Evolutionary conservation across 1,284 basidiomycete species (phyloP).

Genomic region (Agroathelia rolfsii): DNA sequence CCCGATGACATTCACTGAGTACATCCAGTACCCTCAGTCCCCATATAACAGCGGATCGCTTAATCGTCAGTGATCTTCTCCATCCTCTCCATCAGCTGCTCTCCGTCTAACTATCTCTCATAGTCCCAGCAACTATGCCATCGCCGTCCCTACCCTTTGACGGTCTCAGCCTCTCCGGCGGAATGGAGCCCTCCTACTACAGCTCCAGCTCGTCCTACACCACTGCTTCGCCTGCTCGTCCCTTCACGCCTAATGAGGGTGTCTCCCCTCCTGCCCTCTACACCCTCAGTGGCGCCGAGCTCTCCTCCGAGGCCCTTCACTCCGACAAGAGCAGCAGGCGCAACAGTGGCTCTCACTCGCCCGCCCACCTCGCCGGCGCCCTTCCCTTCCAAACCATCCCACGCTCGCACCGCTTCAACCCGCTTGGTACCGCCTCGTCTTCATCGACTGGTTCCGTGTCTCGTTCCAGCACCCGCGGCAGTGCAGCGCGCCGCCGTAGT

Average conservation of each 20-base stretch:
- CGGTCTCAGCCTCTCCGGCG: slow-evolving; percentile 44
- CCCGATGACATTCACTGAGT: slow-evolving; percentile 43
- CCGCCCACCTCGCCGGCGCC: slow-evolving; percentile 36
- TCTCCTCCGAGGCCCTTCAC: slow-evolving; percentile 56
- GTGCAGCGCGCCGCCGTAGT: slow-evolving; percentile 43
- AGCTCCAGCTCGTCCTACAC: slow-evolving; percentile 38
- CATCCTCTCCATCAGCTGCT: slow-evolving; percentile 7
- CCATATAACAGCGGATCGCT: slow-evolving; percentile 33
- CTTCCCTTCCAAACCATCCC: slow-evolving; percentile 50
- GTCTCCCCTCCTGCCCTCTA: slow-evolving; percentile 66
- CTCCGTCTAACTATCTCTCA: slow-evolving; percentile 12
- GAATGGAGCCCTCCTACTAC: slow-evolving; percentile 60
- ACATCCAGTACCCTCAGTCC: slow-evolving; percentile 40
- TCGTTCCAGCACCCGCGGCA: slow-evolving; percentile 21
- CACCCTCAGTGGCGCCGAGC: slow-evolving; percentile 55
- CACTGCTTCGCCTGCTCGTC: slow-evolving; percentile 47
- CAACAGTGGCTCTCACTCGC: slow-evolving; percentile 53
- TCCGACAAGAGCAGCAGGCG: slow-evolving; percentile 59
- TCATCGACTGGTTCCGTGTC: slow-evolving; percentile 30
- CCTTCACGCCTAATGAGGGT: slow-evolving; percentile 57
- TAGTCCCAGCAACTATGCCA: slow-evolving; percentile 31
- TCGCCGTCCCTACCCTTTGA: slow-evolving; percentile 50
- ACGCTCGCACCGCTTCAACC: slow-evolving; percentile 66
- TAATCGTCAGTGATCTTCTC: slow-evolving; percentile 26
- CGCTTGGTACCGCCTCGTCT: slow-evolving; percentile 45